phyloP scores from a whole-genome alignment of 305 asterid genomes.

The Plantago coronopus region DNA sequence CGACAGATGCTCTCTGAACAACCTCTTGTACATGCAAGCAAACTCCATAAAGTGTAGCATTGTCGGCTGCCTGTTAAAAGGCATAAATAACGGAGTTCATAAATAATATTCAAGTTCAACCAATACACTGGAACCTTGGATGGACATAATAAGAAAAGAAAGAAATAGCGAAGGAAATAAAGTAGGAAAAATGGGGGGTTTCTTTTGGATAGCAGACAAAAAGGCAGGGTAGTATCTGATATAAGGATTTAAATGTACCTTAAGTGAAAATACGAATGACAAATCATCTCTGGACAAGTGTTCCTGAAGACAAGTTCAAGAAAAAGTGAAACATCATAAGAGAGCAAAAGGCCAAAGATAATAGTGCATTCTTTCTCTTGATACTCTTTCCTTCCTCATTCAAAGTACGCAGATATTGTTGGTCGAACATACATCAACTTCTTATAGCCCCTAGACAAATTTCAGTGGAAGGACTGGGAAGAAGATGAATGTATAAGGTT shows the following conservation, averaged over 20 bases:
- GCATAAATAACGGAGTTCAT: slow-evolving; percentile 30
- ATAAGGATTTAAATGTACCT: slow-evolving; percentile 42
- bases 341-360: slow-evolving; percentile 16
- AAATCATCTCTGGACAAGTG: slow-evolving; percentile 84
- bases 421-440: slow-evolving; percentile 7
- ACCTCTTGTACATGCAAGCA: slow-evolving; percentile 84
- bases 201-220: slow-evolving; percentile 8
- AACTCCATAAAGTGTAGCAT: slow-evolving; percentile 89
- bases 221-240: slow-evolving; percentile 18
- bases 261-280: slow-evolving; percentile 77
- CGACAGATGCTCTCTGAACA: slow-evolving; percentile 75
- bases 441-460: slow-evolving; percentile 11
- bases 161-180: too few relatives aligned
- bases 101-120: slow-evolving; percentile 10
- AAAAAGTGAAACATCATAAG: slow-evolving; percentile 23
- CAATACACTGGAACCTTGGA: not conserved
- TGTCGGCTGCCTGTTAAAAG: slow-evolving; percentile 76
- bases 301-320: slow-evolving; percentile 54
- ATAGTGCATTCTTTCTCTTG: not conserved
- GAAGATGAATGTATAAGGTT: not conserved
- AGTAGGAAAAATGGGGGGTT: too few relatives aligned
- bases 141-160: slow-evolving; percentile 5
- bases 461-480: not conserved
- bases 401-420: slow-evolving; percentile 5
- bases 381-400: slow-evolving; percentile 3